A percentile compares a stretch with the other conserved stretches of the same genome.
phyloP scores from a whole-genome alignment of 1,284 basidiomycete species.

The Macrocybe sp. region DNA sequence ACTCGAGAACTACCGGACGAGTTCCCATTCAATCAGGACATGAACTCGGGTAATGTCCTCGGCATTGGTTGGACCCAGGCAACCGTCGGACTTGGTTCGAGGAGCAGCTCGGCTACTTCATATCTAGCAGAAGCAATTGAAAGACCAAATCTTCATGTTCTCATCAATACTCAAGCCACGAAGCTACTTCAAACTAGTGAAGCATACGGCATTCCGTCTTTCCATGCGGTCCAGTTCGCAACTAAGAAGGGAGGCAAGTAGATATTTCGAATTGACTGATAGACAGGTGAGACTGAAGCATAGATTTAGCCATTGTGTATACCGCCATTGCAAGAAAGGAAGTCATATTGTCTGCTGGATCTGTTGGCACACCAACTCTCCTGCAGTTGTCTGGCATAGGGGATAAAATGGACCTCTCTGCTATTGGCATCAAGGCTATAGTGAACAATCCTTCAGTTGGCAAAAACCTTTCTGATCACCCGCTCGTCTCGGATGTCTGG shows the following conservation, averaged over 20 bases:
- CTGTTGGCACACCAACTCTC: constrained; percentile 24
- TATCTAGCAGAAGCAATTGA: constrained; percentile 27
- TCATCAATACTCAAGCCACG: constrained; percentile 34
- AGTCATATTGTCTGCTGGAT: constrained; percentile 25
- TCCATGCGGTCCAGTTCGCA: constrained; percentile 27
- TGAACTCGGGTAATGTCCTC: constrained; percentile 29
- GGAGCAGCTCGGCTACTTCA: constrained; percentile 29
- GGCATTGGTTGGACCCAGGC: constrained; percentile 36
- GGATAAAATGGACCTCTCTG: constrained; percentile 14
- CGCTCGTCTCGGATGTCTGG: constrained; percentile 11
- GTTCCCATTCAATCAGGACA: constrained; percentile 35
- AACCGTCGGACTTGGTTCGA: constrained; percentile 24
- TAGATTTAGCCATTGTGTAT: neutral
- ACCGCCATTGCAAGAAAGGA: constrained; percentile 22
- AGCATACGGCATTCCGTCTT: constrained; percentile 12
- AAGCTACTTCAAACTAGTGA: constrained; percentile 25
- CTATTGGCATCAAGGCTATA: constrained; percentile 17
- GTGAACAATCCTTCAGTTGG: constrained; percentile 25
- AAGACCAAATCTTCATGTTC: constrained; percentile 34
- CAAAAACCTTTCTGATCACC: constrained; percentile 22
- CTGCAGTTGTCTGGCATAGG: constrained; percentile 28
- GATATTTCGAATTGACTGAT: neutral
- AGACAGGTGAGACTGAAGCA: neutral
- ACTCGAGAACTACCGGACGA: constrained; percentile 22
- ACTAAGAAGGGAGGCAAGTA: constrained; percentile 12